A percentile compares a stretch with the other conserved stretches of the same genome.
Conservation (phyloP, 1,284 basidiomycete genomes). For the Pseudozyma tsukubaensis region DNA sequence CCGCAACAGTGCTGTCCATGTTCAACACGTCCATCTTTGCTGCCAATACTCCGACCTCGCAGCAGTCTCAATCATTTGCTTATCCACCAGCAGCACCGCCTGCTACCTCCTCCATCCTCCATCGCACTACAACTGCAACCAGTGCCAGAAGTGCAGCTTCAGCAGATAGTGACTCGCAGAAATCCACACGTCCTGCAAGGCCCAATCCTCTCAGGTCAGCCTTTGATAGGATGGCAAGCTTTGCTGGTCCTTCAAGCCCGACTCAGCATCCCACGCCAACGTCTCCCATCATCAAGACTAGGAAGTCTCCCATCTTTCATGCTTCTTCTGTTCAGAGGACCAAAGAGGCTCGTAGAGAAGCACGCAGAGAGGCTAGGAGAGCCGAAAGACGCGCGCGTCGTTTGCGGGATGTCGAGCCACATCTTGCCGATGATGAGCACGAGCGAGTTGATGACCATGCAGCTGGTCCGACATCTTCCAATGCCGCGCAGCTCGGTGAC, state of each 20-base stretch:
- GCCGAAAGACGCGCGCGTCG: slow-evolving; percentile 23
- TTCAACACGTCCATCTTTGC: slow-evolving; percentile 29
- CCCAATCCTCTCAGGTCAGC: slow-evolving; percentile 24
- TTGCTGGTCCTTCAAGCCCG: slow-evolving; percentile 29
- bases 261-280: slow-evolving; percentile 1
- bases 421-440: slow-evolving; percentile 23
- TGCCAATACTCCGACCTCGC: slow-evolving; percentile 4
- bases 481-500: slow-evolving; percentile 38
- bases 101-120: slow-evolving; percentile 15
- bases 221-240: slow-evolving; percentile 26
- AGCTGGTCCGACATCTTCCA: slow-evolving; percentile 2
- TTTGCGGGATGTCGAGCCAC: slow-evolving; percentile 12
- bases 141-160: slow-evolving; percentile 21
- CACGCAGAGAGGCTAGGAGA: slow-evolving; percentile 29
- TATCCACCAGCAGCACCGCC: slow-evolving; percentile 18
- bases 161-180: slow-evolving; percentile 17
- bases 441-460: slow-evolving; percentile 1
- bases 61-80: slow-evolving; percentile 15
- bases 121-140: slow-evolving; percentile 22
- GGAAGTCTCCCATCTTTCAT: slow-evolving; percentile 18
- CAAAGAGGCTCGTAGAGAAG: slow-evolving; percentile 35
- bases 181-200: slow-evolving; percentile 18
- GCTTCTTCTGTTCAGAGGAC: slow-evolving; percentile 35
- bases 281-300: slow-evolving; percentile 9
- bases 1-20: slow-evolving; percentile 37